Conservation (phyloP, 2,329 filamentous ascomycete genomes). For the Cercospora sesami region DNA sequence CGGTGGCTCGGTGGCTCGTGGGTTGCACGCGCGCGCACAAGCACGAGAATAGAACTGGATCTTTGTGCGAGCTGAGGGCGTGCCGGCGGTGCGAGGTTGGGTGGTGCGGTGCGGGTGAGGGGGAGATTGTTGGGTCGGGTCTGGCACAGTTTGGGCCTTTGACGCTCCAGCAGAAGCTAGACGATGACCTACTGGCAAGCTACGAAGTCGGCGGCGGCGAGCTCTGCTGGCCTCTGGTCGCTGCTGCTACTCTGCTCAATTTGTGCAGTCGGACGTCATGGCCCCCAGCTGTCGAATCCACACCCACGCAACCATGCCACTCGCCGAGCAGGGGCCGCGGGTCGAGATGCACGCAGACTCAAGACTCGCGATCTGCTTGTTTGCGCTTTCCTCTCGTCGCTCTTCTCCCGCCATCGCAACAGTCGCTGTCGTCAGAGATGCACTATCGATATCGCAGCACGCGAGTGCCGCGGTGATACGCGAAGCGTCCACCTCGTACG, state of each 20-base stretch:
- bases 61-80: neutral
- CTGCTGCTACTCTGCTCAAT: neutral
- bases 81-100: neutral
- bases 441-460: neutral
- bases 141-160: neutral
- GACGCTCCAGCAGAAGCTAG: neutral
- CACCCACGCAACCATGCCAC: neutral
- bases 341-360: neutral
- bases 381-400: neutral
- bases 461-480: neutral
- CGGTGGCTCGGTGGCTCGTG: constrained; percentile 1
- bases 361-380: neutral
- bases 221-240: neutral
- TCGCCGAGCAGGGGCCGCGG: neutral
- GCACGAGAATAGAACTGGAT: neutral
- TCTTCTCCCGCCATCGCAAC: neutral
- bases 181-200: neutral
- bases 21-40: neutral
- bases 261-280: constrained; percentile 1
- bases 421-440: neutral
- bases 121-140: neutral
- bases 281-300: constrained; percentile 1
- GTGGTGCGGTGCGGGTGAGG: neutral
- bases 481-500: neutral
- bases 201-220: neutral